A percentile compares a stretch with the other conserved stretches of the same genome.
Evolutionary conservation across 768 basidiomycete species (phyloP).

Genomic region (Collybiopsis luxurians): DNA sequence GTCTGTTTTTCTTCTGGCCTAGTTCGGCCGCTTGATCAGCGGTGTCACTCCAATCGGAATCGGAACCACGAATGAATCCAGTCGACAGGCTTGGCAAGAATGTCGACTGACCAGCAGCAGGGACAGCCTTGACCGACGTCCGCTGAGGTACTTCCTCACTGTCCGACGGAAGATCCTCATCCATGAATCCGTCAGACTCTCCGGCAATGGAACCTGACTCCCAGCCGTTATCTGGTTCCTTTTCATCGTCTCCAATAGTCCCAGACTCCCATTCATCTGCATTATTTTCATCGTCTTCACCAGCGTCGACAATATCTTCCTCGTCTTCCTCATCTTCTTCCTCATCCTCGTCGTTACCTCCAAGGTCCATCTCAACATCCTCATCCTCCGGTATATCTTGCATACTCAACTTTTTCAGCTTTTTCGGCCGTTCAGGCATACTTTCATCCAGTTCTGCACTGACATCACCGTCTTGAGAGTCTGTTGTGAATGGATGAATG

Average conservation of each 20-base stretch:
- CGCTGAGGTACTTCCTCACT: conserved; percentile 30
- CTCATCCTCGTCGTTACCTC: conserved; percentile 11
- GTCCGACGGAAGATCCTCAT: conserved; percentile 18
- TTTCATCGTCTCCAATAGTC: conserved; percentile 26
- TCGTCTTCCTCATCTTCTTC: conserved; percentile 19
- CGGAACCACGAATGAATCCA: conserved; percentile 81
- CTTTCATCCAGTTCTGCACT: conserved; percentile 17
- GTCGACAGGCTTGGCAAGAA: conserved; percentile 90
- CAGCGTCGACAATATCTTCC: conserved; percentile 17
- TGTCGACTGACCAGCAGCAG: conserved; percentile 39
- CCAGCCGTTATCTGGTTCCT: conserved; percentile 39
- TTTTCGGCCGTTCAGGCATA: conserved; percentile 17
- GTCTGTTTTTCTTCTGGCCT: conserved; percentile 73
- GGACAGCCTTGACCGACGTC: conserved; percentile 17
- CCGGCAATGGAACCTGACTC: conserved; percentile 49
- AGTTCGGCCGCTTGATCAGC: conserved; percentile 54
- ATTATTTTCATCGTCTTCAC: conserved; percentile 23
- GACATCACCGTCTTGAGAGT: conserved; percentile 6
- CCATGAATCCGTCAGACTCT: conserved; percentile 14
- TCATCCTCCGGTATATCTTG: too few relatives aligned
- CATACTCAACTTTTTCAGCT: conserved; percentile 16
- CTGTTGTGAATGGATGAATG: conserved; percentile 25
- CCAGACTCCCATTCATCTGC: conserved; percentile 38
- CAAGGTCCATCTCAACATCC: not conserved
- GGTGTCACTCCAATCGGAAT: conserved; percentile 71